These are phyloP conservation scores for Mychonastes homosphaera DNA, from an alignment of 139 green algal species.

Conservation along the genomic window DNA sequence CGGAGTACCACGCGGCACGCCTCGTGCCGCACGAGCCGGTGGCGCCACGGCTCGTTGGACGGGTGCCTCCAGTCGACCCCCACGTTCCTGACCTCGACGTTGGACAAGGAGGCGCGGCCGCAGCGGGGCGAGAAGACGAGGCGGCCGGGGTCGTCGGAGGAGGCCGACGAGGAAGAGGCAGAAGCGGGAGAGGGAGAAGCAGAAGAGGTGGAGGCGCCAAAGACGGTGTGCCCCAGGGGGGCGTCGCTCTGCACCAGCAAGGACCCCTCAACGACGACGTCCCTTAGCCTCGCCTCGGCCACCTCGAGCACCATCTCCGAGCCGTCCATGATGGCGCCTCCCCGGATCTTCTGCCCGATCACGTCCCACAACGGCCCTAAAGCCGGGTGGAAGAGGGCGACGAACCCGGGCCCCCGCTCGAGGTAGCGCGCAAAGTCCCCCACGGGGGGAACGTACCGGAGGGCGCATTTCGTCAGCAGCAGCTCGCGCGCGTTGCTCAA, in stretches of 20 bases:
- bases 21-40: slow-evolving; percentile 58
- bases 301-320: slow-evolving; percentile 58
- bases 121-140: slow-evolving; percentile 42
- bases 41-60: slow-evolving; percentile 73
- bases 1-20: slow-evolving; percentile 57
- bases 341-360: slow-evolving; percentile 86
- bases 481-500: slow-evolving; percentile 77
- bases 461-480: slow-evolving; percentile 45
- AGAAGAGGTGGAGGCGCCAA: too few species aligned
- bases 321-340: slow-evolving; percentile 51
- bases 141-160: too few species aligned
- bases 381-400: slow-evolving; percentile 82
- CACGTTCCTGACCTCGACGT: slow-evolving; percentile 73
- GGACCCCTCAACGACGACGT: slow-evolving; percentile 64
- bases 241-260: slow-evolving; percentile 50
- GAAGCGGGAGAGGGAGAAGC: too few species aligned
- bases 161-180: too few species aligned
- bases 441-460: slow-evolving; percentile 24
- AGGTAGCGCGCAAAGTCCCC: slow-evolving; percentile 9
- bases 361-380: slow-evolving; percentile 93
- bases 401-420: slow-evolving; percentile 42
- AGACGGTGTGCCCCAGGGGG: slow-evolving; percentile 44
- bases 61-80: slow-evolving; percentile 70
- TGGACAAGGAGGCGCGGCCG: slow-evolving; percentile 61
- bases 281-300: slow-evolving; percentile 54